phyloP scores from a whole-genome alignment of 2,329 filamentous ascomycete species.

The Aspergillus alliaceus region DNA sequence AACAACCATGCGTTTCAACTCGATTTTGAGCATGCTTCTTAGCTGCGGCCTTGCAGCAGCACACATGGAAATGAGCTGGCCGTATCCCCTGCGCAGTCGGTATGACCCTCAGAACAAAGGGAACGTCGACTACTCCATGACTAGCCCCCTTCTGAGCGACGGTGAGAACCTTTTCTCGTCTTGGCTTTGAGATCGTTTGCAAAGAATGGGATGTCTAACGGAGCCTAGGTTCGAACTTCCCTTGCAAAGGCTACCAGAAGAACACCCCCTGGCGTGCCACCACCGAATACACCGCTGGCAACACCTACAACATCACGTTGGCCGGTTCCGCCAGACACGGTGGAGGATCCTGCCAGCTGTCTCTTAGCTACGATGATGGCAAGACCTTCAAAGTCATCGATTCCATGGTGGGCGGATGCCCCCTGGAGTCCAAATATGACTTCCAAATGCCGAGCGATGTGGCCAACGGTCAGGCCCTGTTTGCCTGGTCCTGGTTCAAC shows the following conservation, averaged over 20 bases:
- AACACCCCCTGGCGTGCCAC: slow-evolving; percentile 50
- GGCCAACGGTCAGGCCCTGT: slow-evolving; percentile 57
- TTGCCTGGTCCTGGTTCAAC: slow-evolving; percentile 76
- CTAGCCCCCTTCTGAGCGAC: slow-evolving; percentile 56
- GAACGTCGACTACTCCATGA: slow-evolving; percentile 67
- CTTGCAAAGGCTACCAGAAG: slow-evolving; percentile 68
- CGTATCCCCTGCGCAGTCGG: slow-evolving; percentile 50
- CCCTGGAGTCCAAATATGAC: slow-evolving; percentile 51
- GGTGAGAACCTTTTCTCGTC: slow-evolving; percentile 24
- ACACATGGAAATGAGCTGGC: slow-evolving; percentile 55
- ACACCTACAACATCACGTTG: slow-evolving; percentile 61
- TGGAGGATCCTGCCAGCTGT: slow-evolving; percentile 72
- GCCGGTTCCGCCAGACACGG: slow-evolving; percentile 60
- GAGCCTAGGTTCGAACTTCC: slow-evolving; percentile 57
- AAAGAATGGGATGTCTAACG: neutral
- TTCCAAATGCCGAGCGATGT: slow-evolving; percentile 65
- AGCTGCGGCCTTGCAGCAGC: slow-evolving; percentile 7
- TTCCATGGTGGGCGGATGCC: slow-evolving; percentile 57
- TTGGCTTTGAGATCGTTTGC: too few relatives aligned
- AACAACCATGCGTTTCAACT: slow-evolving; percentile 5
- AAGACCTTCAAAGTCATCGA: slow-evolving; percentile 65
- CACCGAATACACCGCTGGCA: slow-evolving; percentile 60
- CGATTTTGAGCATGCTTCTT: neutral
- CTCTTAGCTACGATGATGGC: slow-evolving; percentile 69
- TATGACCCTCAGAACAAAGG: slow-evolving; percentile 41